A percentile compares a stretch with the other conserved stretches of the same genome.
phyloP scores from a whole-genome alignment of 1,284 basidiomycete genomes.

The Mycosarcoma maydis region DNA sequence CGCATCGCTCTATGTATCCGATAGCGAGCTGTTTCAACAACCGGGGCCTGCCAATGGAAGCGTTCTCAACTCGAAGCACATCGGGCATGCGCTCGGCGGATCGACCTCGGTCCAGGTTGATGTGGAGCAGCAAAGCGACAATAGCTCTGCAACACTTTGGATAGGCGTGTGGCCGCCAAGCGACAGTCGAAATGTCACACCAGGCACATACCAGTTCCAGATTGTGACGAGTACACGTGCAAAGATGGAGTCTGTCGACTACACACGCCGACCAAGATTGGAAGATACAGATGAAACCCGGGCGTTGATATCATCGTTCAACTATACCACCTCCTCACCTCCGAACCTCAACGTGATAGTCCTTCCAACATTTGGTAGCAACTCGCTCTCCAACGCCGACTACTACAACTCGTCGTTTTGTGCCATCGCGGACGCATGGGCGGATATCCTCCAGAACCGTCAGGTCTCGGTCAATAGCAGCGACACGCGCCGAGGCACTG shows the following conservation, averaged over 20 bases:
- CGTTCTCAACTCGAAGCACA: constrained; percentile 19
- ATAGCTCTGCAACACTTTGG: constrained; percentile 52
- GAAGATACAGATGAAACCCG: constrained; percentile 63
- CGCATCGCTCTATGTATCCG: constrained; percentile 53
- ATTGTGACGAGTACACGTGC: constrained; percentile 39
- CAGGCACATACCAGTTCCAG: constrained; percentile 48
- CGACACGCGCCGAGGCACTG: constrained; percentile 51
- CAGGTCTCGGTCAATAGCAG: constrained; percentile 45
- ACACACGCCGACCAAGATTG: constrained; percentile 37
- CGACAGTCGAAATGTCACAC: constrained; percentile 37
- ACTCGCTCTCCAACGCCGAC: constrained; percentile 49
- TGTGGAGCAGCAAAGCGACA: constrained; percentile 21
- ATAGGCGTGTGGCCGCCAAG: constrained; percentile 60
- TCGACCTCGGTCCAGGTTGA: constrained; percentile 43
- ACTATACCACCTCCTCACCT: constrained; percentile 49
- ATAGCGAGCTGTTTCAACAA: constrained; percentile 15
- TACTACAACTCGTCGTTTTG: constrained; percentile 65
- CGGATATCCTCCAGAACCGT: constrained; percentile 12
- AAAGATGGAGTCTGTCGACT: constrained; percentile 49
- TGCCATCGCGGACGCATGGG: constrained; percentile 56
- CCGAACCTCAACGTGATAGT: constrained; percentile 59
- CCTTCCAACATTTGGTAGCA: constrained; percentile 49
- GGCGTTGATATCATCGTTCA: constrained; percentile 65
- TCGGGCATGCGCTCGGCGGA: constrained; percentile 55
- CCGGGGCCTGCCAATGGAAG: constrained; percentile 53